phyloP scores from a whole-genome alignment of 2,329 filamentous ascomycete species.

The Penicillium palitans region DNA sequence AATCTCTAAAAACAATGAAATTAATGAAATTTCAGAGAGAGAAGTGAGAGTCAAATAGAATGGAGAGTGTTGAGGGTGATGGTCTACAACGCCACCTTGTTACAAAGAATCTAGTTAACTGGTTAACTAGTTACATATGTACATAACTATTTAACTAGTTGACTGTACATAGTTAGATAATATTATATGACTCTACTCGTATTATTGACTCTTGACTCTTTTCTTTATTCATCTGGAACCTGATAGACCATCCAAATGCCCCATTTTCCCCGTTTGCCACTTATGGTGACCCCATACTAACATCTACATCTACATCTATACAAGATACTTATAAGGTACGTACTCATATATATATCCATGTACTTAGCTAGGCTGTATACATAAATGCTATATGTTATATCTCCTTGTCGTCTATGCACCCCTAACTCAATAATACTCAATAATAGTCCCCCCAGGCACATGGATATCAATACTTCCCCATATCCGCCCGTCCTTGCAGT shows the following conservation, averaged over 20 bases:
- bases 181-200: background rate
- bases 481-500: conserved; percentile 19
- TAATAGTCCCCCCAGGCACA: background rate
- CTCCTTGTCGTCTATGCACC: background rate
- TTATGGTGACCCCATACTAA: background rate
- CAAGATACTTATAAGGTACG: background rate
- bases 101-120: background rate
- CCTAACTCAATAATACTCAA: background rate
- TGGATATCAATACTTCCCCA: conserved; percentile 4
- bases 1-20: background rate
- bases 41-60: conserved; percentile 11
- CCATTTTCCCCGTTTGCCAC: conserved; percentile 14
- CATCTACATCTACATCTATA: background rate
- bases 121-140: too few species aligned
- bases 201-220: background rate
- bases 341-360: background rate
- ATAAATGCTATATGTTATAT: background rate
- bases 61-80: background rate
- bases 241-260: background rate
- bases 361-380: too few species aligned
- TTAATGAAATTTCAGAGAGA: conserved; percentile 10
- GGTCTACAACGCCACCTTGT: conserved; percentile 19
- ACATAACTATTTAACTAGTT: too few species aligned
- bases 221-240: conserved; percentile 11
- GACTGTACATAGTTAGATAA: too few species aligned